Evolutionary conservation across 2,329 filamentous ascomycete species (phyloP).

Genomic region (Pseudocercospora macadamiae): DNA sequence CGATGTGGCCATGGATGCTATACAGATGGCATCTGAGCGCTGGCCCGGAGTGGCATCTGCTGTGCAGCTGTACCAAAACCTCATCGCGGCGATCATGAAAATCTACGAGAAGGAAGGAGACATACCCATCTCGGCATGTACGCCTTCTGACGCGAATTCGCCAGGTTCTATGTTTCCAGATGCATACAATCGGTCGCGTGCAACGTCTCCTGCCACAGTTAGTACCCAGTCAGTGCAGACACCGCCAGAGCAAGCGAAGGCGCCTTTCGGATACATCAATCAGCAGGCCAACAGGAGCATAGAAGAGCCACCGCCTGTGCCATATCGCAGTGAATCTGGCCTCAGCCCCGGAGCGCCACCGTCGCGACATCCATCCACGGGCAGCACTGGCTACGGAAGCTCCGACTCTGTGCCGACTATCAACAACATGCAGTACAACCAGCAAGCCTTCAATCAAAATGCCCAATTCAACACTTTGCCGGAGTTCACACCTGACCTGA

Average conservation of each 20-base stretch:
- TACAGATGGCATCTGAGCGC: conserved; percentile 77
- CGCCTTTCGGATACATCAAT: conserved; percentile 37
- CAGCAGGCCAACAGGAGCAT: conserved; percentile 32
- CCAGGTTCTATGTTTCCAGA: conserved; percentile 45
- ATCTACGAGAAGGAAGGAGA: conserved; percentile 72
- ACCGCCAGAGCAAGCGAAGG: conserved; percentile 32
- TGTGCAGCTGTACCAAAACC: conserved; percentile 80
- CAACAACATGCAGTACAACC: conserved; percentile 23
- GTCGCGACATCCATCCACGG: conserved; percentile 16
- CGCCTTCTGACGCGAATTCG: conserved; percentile 50
- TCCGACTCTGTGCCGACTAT: conserved; percentile 26
- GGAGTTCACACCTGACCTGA: conserved; percentile 33
- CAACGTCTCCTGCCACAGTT: conserved; percentile 47
- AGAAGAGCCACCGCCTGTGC: conserved; percentile 36
- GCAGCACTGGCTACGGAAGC: conserved; percentile 16
- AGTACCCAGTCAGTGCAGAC: conserved; percentile 39
- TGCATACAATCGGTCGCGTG: conserved; percentile 47
- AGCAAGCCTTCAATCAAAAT: conserved; percentile 26
- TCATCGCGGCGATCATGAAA: conserved; percentile 82
- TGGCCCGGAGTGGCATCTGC: conserved; percentile 91
- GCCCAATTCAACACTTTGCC: conserved; percentile 36
- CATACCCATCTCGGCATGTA: conserved; percentile 51
- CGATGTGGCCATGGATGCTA: conserved; percentile 73
- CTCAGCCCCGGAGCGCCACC: conserved; percentile 18
- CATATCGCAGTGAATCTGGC: conserved; percentile 32